Evolutionary conservation across 306 rosid species (phyloP), one percentile per base, ranked within the genome.

Genomic region (Herpetospermum pedunculosum): DNA sequence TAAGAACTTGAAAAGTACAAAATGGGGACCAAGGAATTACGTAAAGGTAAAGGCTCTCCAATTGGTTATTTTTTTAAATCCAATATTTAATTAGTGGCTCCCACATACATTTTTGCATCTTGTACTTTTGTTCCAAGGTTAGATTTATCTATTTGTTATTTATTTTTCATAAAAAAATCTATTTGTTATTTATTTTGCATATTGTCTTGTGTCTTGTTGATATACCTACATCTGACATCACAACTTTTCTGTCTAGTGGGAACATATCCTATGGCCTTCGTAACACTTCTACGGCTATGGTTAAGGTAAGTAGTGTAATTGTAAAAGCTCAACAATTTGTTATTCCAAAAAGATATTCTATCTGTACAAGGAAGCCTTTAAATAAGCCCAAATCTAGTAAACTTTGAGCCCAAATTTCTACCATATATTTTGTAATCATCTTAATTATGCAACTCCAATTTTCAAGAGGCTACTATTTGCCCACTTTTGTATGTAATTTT

Each of bases 191-290:
- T 37, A 19, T 21, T 65, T 38, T 65, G 48, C 75, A 8, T 28
- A 70, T n/a, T n/a, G n/a, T n/a, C n/a, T n/a, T n/a, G 72, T 78
- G 21, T 43, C 72, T 49, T 10, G 15, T 62, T 55, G 26, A 70
- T 77, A 72, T 50, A 40, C 62, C 63, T 71, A 44, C 35, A 35
- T 37, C 46, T 54, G 32, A 37, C 43, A 73, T 34, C 23, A 73
- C 74, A 43, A 75, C 48, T 68, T n/a, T 70, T 60, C 69, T 63
- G 38, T 82, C 85, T 74, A 93, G 98, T 85, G 98, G 98, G 76
- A 86, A 89, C 82, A 52, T 80, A 79, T 87, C 97, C 37, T 80
- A 72, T 76, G 98, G 96, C 76, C 97, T 93, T 72, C 92, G 96
- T 46, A 93, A 86, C 84, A 86, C 97, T 58, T 77, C 84, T 65